Evolutionary conservation across 306 rosid species (phyloP).

Genomic region (Fragaria iinumae): DNA sequence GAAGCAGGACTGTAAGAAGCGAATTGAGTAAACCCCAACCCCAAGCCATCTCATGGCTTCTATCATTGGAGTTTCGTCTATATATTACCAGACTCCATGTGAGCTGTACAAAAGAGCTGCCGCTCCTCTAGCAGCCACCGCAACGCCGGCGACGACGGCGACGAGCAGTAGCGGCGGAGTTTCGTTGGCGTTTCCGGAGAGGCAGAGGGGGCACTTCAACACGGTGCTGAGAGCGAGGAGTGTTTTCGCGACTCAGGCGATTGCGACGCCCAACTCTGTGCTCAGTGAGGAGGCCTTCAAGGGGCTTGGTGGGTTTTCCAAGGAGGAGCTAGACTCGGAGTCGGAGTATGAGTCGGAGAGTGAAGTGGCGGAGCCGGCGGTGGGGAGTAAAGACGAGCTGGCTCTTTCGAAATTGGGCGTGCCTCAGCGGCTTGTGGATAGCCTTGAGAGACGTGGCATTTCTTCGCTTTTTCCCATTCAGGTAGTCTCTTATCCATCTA

Average conservation of each 20-base stretch:
- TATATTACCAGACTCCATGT: slow-evolving; percentile 51
- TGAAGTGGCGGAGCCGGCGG: slow-evolving; percentile 16
- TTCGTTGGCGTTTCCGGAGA: slow-evolving; percentile 48
- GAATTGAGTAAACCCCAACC: neutral
- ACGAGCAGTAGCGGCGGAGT: slow-evolving; percentile 4
- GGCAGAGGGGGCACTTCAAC: slow-evolving; percentile 14
- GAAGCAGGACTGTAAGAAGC: neutral
- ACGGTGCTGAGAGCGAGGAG: slow-evolving; percentile 1
- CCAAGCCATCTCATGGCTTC: slow-evolving; percentile 51
- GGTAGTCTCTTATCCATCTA: slow-evolving; percentile 28
- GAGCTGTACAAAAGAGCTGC: slow-evolving; percentile 39
- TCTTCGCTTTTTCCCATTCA: slow-evolving; percentile 86
- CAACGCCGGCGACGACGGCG: slow-evolving; percentile 1
- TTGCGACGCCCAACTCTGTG: slow-evolving; percentile 87
- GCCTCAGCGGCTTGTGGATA: slow-evolving; percentile 61
- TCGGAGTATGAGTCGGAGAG: slow-evolving; percentile 36
- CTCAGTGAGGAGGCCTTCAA: slow-evolving; percentile 92
- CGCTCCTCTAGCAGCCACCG: slow-evolving; percentile 2
- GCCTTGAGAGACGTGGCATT: slow-evolving; percentile 76
- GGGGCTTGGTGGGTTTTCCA: slow-evolving; percentile 50
- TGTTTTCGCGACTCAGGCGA: slow-evolving; percentile 55
- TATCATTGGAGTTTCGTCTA: slow-evolving; percentile 61
- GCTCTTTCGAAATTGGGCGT: slow-evolving; percentile 70
- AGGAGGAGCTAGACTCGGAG: slow-evolving; percentile 36
- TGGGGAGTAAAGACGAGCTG: slow-evolving; percentile 49